Conservation (phyloP, 2,329 filamentous ascomycete genomes). For the Fusarium liriodendri region DNA sequence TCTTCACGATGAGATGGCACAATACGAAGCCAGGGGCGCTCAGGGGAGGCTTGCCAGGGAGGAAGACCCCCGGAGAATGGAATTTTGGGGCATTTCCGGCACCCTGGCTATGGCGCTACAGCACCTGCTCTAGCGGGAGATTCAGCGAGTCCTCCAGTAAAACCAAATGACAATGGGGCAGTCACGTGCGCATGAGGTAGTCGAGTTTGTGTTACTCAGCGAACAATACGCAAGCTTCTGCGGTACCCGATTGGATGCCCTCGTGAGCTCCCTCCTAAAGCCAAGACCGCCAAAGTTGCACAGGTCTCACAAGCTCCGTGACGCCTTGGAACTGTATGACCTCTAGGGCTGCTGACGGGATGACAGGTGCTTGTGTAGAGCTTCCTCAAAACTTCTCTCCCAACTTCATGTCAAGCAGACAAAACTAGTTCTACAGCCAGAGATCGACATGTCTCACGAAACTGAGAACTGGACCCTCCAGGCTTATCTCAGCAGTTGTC, state of each 20-base stretch:
- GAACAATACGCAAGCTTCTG: not conserved
- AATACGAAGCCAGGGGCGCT: not conserved
- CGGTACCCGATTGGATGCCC: not conserved
- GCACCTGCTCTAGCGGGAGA: not conserved
- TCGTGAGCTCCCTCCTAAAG: not conserved
- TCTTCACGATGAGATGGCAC: not conserved
- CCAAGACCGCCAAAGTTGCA: not conserved
- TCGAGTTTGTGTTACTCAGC: not conserved
- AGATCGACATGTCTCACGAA: not conserved
- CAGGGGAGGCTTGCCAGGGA: constrained; percentile 1
- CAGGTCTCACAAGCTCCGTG: not conserved
- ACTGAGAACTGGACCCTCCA: not conserved
- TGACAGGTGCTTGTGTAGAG: not conserved
- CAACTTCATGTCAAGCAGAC: not conserved
- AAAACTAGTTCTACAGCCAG: not conserved
- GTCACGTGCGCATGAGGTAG: not conserved
- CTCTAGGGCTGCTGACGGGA: not conserved
- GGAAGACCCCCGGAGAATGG: not conserved
- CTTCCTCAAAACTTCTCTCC: not conserved
- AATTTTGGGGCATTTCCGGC: not conserved
- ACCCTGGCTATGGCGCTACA: not conserved
- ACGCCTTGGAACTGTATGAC: not conserved
- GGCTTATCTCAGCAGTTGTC: constrained; percentile 41
- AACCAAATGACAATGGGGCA: not conserved
- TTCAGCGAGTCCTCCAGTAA: not conserved